Evolutionary conservation across 2,329 filamentous ascomycete genomes (phyloP).

Genomic region (Lithohypha guttulata): DNA sequence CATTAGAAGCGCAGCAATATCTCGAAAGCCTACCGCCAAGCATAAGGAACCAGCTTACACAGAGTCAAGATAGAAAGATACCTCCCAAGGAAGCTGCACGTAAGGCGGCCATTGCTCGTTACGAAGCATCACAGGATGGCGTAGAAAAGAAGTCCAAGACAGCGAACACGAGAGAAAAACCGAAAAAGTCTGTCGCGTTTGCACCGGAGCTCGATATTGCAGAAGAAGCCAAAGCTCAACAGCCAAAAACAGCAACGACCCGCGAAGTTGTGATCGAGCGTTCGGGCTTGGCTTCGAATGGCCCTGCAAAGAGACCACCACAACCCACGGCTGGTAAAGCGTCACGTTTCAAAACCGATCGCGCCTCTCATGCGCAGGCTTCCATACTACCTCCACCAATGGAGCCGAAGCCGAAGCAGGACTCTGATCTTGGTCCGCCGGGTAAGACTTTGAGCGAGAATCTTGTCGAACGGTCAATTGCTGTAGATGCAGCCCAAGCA

Average conservation of each 20-base stretch:
- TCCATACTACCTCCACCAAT: conserved; percentile 28
- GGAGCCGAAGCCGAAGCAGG: conserved; percentile 21
- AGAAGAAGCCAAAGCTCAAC: neutral
- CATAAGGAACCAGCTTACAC: conserved; percentile 25
- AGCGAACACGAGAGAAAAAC: conserved; percentile 21
- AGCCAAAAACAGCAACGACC: conserved; percentile 12
- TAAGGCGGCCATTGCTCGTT: conserved; percentile 16
- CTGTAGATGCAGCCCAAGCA: conserved; percentile 24
- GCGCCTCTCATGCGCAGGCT: conserved; percentile 12
- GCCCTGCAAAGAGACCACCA: conserved; percentile 12
- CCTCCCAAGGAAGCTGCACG: conserved; percentile 22
- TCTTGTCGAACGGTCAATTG: conserved; percentile 42
- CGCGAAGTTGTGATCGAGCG: conserved; percentile 35
- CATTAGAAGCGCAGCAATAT: conserved; percentile 1
- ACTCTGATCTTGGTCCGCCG: conserved; percentile 12
- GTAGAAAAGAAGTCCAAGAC: conserved; percentile 4
- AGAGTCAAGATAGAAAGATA: no score
- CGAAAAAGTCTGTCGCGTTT: conserved; percentile 70
- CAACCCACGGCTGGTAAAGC: conserved; percentile 21
- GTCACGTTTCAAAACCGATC: conserved; percentile 21
- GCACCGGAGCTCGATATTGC: conserved; percentile 64
- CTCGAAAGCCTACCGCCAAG: conserved; percentile 26
- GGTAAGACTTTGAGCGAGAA: conserved; percentile 46
- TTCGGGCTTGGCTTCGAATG: conserved; percentile 27
- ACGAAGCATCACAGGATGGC: conserved; percentile 13